A percentile compares a stretch with the other conserved stretches of the same genome.
Evolutionary conservation across 768 basidiomycete species (phyloP).

Genomic region (Phaeolepiota aurea): DNA sequence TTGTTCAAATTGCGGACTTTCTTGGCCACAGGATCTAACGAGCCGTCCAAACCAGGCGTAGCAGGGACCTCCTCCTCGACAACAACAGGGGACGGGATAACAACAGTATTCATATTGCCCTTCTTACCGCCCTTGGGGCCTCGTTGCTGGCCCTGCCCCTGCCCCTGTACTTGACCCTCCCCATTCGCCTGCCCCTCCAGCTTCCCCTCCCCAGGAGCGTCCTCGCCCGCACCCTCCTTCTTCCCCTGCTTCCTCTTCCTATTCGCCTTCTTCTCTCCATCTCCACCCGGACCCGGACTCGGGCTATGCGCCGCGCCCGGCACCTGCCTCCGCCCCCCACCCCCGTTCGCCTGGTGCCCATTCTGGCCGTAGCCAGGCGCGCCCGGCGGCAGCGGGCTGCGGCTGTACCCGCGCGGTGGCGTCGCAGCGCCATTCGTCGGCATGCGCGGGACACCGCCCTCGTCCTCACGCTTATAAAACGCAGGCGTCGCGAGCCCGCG

Average conservation of each 20-base stretch:
- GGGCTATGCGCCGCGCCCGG: constrained; percentile 62
- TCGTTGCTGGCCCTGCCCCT: constrained; percentile 11
- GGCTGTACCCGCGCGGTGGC: constrained; percentile 51
- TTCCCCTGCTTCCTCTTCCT: constrained; percentile 46
- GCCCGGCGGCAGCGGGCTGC: constrained; percentile 50
- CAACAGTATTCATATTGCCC: constrained; percentile 13
- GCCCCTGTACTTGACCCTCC: constrained; percentile 8
- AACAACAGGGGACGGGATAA: constrained; percentile 11
- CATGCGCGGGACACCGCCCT: constrained; percentile 57
- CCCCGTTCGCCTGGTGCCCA: constrained; percentile 23
- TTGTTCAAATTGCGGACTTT: constrained; percentile 93
- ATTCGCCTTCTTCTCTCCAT: constrained; percentile 42
- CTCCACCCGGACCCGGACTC: constrained; percentile 33
- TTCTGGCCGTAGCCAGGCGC: constrained; percentile 33
- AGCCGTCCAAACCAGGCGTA: constrained; percentile 46
- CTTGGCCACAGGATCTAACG: constrained; percentile 80
- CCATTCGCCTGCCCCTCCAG: constrained; percentile 5
- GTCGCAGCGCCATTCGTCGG: constrained; percentile 47
- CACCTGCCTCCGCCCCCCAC: constrained; percentile 49
- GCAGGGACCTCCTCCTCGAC: constrained; percentile 12
- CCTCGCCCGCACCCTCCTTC: constrained; percentile 19
- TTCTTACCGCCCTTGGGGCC: constrained; percentile 9
- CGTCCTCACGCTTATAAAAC: constrained; percentile 89
- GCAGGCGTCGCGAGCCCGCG: constrained; percentile 82
- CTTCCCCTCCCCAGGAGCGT: constrained; percentile 31